A percentile compares a stretch with the other conserved stretches of the same genome.
Conservation (phyloP, 352 stramenopile species). For the Blastocystis sp. region DNA sequence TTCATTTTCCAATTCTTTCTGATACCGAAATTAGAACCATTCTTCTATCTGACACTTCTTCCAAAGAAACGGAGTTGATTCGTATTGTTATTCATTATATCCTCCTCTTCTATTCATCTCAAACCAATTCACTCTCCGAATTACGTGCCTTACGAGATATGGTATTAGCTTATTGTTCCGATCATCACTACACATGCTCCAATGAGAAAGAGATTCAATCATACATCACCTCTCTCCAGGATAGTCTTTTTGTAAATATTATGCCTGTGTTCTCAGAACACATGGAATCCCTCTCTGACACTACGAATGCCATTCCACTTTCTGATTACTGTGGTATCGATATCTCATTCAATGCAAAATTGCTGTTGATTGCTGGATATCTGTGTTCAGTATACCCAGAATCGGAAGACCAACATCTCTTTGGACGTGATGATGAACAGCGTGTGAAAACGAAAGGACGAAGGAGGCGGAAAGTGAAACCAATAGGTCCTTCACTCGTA, state of each 20-base stretch:
- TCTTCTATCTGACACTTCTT: not conserved
- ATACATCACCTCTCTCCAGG: conserved; percentile 8
- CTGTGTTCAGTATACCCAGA: conserved; percentile 46
- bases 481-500: not conserved
- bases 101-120: conserved; percentile 11
- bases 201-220: not conserved
- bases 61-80: not conserved
- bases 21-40: not conserved
- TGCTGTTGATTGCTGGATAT: conserved; percentile 44
- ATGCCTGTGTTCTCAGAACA: conserved; percentile 28
- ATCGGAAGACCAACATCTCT: conserved; percentile 28
- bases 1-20: conserved; percentile 24
- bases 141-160: conserved; percentile 30
- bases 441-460: conserved; percentile 33
- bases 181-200: not conserved
- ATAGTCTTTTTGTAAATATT: conserved; percentile 43
- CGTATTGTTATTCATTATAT: not conserved
- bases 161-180: not conserved
- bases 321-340: conserved; percentile 38
- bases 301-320: not conserved
- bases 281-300: not conserved
- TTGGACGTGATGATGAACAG: not conserved
- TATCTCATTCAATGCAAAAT: conserved; percentile 50
- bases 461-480: not conserved
- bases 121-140: conserved; percentile 48